phyloP scores from a whole-genome alignment of 2,329 filamentous ascomycete genomes.

The Colletotrichum scovillei region DNA sequence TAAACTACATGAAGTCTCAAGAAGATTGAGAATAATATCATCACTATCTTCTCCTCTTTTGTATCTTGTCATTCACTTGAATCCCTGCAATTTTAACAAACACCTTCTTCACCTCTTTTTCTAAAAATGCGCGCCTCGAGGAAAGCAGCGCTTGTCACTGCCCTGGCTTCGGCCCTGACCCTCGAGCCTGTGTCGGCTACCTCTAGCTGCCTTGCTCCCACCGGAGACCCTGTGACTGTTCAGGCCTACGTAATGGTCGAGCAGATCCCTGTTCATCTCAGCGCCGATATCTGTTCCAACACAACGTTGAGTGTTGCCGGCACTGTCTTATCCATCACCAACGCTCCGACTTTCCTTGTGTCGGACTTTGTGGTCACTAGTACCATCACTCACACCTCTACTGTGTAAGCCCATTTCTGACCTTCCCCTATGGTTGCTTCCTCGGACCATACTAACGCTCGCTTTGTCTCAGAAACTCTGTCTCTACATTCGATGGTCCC shows the following conservation, averaged over 20 bases:
- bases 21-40: background rate
- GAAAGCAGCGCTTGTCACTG: background rate
- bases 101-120: background rate
- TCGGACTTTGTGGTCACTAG: slow-evolving; percentile 15
- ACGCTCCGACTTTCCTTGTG: slow-evolving; percentile 17
- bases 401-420: background rate
- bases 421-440: background rate
- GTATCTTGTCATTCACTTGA: background rate
- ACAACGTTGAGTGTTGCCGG: slow-evolving; percentile 16
- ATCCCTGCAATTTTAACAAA: background rate
- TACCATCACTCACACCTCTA: slow-evolving; percentile 14
- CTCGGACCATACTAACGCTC: background rate
- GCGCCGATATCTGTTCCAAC: slow-evolving; percentile 13
- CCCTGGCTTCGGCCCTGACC: background rate
- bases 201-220: background rate
- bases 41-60: background rate
- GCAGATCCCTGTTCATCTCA: slow-evolving; percentile 4
- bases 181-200: background rate
- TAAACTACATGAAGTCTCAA: background rate
- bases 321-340: slow-evolving; percentile 8
- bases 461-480: background rate
- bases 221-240: background rate
- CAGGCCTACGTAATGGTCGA: background rate
- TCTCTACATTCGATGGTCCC: background rate
- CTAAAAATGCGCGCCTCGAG: background rate